Conservation (phyloP, 352 stramenopile species). For the Globisporangium rhizosaccharum region DNA sequence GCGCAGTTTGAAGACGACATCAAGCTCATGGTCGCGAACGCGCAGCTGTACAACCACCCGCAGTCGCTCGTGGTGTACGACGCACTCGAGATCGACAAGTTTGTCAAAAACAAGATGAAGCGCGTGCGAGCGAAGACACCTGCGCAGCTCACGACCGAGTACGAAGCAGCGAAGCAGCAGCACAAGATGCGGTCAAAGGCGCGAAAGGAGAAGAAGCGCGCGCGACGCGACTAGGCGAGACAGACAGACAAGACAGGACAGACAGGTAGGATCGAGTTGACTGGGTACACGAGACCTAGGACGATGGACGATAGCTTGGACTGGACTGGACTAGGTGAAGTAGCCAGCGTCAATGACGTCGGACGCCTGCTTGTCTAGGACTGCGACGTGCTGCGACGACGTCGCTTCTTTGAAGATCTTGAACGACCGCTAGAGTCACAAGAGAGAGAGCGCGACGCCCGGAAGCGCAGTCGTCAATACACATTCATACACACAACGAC, state of each 20-base stretch:
- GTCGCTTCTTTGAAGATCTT: slow-evolving; percentile 83
- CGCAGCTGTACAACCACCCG: slow-evolving; percentile 82
- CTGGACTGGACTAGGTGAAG: slow-evolving; percentile 57
- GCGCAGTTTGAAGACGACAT: slow-evolving; percentile 75
- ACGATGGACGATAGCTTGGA: slow-evolving; percentile 2
- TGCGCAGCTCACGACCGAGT: slow-evolving; percentile 52
- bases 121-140: slow-evolving; percentile 52
- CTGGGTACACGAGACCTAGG: slow-evolving; percentile 3
- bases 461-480: not conserved
- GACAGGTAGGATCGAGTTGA: not conserved
- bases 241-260: not conserved
- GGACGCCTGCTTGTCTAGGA: slow-evolving; percentile 67
- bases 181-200: slow-evolving; percentile 71
- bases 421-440: slow-evolving; percentile 50
- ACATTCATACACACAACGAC: not conserved
- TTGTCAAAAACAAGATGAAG: slow-evolving; percentile 77
- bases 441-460: no score
- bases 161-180: slow-evolving; percentile 74
- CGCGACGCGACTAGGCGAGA: slow-evolving; percentile 29
- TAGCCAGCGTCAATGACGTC: slow-evolving; percentile 84
- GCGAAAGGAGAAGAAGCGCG: slow-evolving; percentile 75
- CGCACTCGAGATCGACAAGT: slow-evolving; percentile 82
- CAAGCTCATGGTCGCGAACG: slow-evolving; percentile 83
- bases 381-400: slow-evolving; percentile 62
- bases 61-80: slow-evolving; percentile 82